phyloP scores from a whole-genome alignment of 768 basidiomycete genomes.

The Trametes cinnabarina region DNA sequence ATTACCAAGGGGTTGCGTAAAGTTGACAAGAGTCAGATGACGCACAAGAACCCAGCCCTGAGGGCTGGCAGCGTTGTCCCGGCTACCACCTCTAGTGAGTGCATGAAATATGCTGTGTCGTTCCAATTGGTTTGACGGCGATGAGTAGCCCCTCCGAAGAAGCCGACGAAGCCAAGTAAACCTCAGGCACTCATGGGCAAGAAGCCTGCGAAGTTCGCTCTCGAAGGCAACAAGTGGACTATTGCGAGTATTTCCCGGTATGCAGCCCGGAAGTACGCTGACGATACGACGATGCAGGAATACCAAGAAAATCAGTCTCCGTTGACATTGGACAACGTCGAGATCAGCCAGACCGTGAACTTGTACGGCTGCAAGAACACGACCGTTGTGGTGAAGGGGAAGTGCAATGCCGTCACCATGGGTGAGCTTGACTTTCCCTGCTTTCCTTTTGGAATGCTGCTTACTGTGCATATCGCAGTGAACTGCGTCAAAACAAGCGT shows the following conservation, averaged over 20 bases:
- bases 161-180: slow-evolving; percentile 79
- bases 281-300: slow-evolving; percentile 62
- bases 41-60: slow-evolving; percentile 94
- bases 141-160: slow-evolving; percentile 40
- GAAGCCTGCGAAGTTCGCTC: slow-evolving; percentile 84
- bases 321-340: slow-evolving; percentile 72
- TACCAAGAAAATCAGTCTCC: slow-evolving; percentile 80
- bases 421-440: slow-evolving; percentile 45
- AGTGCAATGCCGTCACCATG: slow-evolving; percentile 90
- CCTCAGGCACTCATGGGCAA: slow-evolving; percentile 82
- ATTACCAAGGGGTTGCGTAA: slow-evolving; percentile 91
- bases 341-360: slow-evolving; percentile 82
- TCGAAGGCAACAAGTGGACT: slow-evolving; percentile 93
- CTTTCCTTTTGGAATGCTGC: not conserved
- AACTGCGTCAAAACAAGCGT: slow-evolving; percentile 87
- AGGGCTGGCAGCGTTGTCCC: slow-evolving; percentile 55
- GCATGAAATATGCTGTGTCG: not conserved
- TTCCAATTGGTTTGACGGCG: not conserved
- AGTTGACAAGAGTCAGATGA: slow-evolving; percentile 96
- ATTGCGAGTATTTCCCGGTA: slow-evolving; percentile 54
- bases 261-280: not conserved
- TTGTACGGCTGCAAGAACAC: slow-evolving; percentile 88
- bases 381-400: slow-evolving; percentile 83
- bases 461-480: slow-evolving; percentile 44
- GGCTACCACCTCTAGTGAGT: slow-evolving; percentile 30